A percentile compares a stretch with the other conserved stretches of the same genome.
Evolutionary conservation across 2,329 filamentous ascomycete species (phyloP).

Genomic region (Microcera coccophila): DNA sequence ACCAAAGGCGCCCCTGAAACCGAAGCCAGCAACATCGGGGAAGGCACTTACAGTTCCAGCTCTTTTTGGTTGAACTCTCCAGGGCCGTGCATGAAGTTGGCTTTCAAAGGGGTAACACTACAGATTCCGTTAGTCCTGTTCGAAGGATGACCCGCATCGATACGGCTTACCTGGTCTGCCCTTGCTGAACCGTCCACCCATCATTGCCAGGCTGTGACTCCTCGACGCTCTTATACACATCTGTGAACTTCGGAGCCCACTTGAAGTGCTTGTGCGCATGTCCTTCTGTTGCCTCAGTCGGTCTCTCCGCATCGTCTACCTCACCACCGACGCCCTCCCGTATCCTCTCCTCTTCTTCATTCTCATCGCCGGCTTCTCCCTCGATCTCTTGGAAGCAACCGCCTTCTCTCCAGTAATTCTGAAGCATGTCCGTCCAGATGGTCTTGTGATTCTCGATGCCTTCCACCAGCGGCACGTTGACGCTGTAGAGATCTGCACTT

Average conservation of each 20-base stretch:
- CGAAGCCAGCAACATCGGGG: slow-evolving; percentile 20
- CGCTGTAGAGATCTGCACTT: slow-evolving; percentile 76
- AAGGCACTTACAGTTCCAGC: slow-evolving; percentile 73
- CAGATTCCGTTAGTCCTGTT: slow-evolving; percentile 6
- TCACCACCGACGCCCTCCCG: slow-evolving; percentile 59
- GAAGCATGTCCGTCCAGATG: slow-evolving; percentile 79
- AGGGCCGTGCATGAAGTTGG: slow-evolving; percentile 81
- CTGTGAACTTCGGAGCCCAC: slow-evolving; percentile 83
- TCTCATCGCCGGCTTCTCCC: slow-evolving; percentile 58
- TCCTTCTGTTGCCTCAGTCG: slow-evolving; percentile 31
- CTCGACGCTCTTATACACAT: slow-evolving; percentile 85
- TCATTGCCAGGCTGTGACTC: slow-evolving; percentile 77
- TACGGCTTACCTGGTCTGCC: slow-evolving; percentile 68
- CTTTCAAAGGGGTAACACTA: slow-evolving; percentile 84
- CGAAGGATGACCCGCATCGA: neutral
- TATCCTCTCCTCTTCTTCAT: slow-evolving; percentile 69
- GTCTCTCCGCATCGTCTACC: slow-evolving; percentile 34
- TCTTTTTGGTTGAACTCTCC: slow-evolving; percentile 63
- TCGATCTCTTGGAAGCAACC: slow-evolving; percentile 83
- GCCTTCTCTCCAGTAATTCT: slow-evolving; percentile 84
- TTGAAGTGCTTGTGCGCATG: slow-evolving; percentile 87
- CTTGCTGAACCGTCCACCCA: slow-evolving; percentile 87
- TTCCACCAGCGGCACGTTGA: slow-evolving; percentile 84
- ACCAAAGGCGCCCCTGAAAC: slow-evolving; percentile 13
- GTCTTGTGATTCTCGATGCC: slow-evolving; percentile 69